These are phyloP conservation scores for Monoraphidium neglectum DNA, from an alignment of 139 green algal genomes.

Conservation along the genomic window DNA sequence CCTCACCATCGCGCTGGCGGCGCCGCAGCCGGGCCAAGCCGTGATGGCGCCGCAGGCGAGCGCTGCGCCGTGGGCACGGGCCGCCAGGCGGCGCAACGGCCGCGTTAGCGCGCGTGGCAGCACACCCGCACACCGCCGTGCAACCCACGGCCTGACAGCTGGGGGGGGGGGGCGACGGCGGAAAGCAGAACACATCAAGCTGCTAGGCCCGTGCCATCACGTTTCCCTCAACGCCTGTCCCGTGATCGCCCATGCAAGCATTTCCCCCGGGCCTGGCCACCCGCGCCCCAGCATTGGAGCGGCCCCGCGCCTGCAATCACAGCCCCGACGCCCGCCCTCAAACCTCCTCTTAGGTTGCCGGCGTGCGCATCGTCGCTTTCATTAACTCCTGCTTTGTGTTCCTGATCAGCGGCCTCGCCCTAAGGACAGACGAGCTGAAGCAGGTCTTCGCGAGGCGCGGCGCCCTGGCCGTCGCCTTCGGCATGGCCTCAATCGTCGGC, in stretches of 20 bases:
- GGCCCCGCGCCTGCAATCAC: neutral
- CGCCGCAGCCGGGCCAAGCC: slow-evolving; percentile 15
- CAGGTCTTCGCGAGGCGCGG: slow-evolving; percentile 19
- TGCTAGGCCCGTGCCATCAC: too few relatives aligned
- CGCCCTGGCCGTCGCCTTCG: slow-evolving; percentile 39
- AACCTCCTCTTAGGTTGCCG: neutral
- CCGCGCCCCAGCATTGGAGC: too few relatives aligned
- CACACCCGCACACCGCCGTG: neutral
- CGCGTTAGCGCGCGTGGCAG: neutral
- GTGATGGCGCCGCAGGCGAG: neutral
- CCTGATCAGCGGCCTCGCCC: slow-evolving; percentile 61
- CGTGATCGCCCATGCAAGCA: too few relatives aligned
- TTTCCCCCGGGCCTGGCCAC: too few relatives aligned
- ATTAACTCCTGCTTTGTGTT: slow-evolving; percentile 53
- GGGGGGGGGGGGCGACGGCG: too few relatives aligned
- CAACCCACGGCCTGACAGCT: too few relatives aligned
- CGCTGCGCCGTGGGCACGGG: neutral
- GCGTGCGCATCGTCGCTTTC: slow-evolving; percentile 30
- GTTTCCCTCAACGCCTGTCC: too few relatives aligned
- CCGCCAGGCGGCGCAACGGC: neutral
- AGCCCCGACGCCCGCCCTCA: neutral
- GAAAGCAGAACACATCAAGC: too few relatives aligned
- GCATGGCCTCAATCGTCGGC: slow-evolving; percentile 49
- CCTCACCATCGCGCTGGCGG: slow-evolving; percentile 24
- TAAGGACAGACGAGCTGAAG: slow-evolving; percentile 56